Evolutionary conservation across 257 asterid genomes (phyloP).

Genomic region (Penstemon barbatus): DNA sequence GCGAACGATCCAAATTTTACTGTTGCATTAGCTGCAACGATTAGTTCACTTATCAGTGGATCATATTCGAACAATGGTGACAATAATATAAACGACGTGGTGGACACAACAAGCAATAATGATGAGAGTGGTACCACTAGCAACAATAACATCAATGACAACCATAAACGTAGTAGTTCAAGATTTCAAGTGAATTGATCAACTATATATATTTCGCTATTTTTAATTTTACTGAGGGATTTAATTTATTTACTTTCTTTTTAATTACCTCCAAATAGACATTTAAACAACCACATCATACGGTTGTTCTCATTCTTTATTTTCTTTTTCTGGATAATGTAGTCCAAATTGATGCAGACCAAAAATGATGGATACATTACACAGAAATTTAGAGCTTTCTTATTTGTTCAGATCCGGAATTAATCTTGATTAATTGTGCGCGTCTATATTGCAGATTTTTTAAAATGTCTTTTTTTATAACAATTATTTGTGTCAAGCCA

Average conservation of each 20-base stretch:
- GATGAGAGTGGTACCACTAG: slow-evolving; percentile 4
- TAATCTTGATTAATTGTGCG: no score
- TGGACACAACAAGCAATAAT: background rate
- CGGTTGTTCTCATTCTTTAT: background rate
- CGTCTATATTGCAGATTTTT: no score
- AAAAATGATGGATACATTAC: slow-evolving; percentile 1
- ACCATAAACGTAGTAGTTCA: slow-evolving; percentile 41
- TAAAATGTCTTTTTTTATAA: background rate
- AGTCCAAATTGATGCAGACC: slow-evolving; percentile 22
- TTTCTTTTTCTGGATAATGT: background rate
- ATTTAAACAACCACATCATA: background rate
- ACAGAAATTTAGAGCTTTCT: background rate
- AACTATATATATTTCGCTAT: background rate
- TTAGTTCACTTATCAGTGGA: slow-evolving; percentile 61
- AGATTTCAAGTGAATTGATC: slow-evolving; percentile 42
- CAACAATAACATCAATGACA: slow-evolving; percentile 47
- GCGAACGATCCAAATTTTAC: slow-evolving; percentile 80
- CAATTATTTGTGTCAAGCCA: background rate
- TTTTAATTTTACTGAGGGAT: no score
- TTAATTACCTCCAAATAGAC: slow-evolving; percentile 14
- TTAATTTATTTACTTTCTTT: background rate
- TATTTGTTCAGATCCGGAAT: background rate
- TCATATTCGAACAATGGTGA: slow-evolving; percentile 36
- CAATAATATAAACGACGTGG: slow-evolving; percentile 4
- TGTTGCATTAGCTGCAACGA: slow-evolving; percentile 73